Evolutionary conservation across 352 stramenopile genomes (phyloP).

Genomic region (Nothophytophthora sp.): DNA sequence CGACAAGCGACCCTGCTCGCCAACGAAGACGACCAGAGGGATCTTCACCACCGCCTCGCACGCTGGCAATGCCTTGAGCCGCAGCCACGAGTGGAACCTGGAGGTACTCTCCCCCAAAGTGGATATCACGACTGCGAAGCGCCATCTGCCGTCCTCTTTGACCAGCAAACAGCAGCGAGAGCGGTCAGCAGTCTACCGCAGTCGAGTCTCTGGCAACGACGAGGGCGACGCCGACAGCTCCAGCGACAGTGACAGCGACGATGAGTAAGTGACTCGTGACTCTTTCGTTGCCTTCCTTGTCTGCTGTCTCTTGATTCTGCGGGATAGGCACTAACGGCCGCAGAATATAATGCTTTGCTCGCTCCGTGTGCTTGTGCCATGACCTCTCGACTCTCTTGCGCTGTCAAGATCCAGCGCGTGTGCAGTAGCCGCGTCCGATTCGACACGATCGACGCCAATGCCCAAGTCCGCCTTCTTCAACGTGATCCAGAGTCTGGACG

Average conservation of each 20-base stretch:
- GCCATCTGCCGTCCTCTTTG: slow-evolving; percentile 31
- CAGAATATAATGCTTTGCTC: slow-evolving; percentile 3
- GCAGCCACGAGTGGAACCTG: slow-evolving; percentile 57
- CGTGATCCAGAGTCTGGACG: slow-evolving; percentile 66
- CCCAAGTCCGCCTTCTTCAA: slow-evolving; percentile 63
- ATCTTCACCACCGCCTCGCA: slow-evolving; percentile 41
- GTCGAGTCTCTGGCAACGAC: slow-evolving; percentile 8
- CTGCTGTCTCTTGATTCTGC: slow-evolving; percentile 1
- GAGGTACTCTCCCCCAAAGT: slow-evolving; percentile 56
- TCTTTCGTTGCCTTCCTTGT: slow-evolving; percentile 9
- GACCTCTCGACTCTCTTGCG: neutral
- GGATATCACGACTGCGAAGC: slow-evolving; percentile 41
- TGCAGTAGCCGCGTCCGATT: slow-evolving; percentile 4
- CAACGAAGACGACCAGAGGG: slow-evolving; percentile 45
- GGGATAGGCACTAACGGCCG: neutral
- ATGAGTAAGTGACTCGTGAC: slow-evolving; percentile 50
- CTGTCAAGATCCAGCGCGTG: slow-evolving; percentile 10
- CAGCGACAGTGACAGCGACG: slow-evolving; percentile 54
- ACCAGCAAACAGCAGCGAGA: slow-evolving; percentile 39
- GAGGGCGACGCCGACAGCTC: slow-evolving; percentile 12
- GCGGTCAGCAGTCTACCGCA: slow-evolving; percentile 28
- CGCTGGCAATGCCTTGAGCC: slow-evolving; percentile 11
- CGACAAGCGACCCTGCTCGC: slow-evolving; percentile 44
- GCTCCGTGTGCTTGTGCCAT: slow-evolving; percentile 1
- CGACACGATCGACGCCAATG: slow-evolving; percentile 7